Conservation (phyloP, 1,284 basidiomycete species). For the Leccinum proliferum region DNA sequence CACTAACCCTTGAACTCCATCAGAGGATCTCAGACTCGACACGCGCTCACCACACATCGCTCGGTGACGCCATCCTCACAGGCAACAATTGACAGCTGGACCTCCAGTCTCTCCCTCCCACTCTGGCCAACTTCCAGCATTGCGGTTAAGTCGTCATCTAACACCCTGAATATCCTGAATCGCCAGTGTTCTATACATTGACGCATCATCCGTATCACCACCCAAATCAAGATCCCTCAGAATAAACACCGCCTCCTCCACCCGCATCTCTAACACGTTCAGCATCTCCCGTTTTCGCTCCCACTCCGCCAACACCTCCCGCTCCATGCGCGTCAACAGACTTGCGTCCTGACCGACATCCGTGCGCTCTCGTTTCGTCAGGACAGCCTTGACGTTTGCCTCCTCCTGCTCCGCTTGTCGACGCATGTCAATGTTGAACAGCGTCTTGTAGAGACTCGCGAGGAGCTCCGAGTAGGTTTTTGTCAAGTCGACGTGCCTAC, state of each 20-base stretch:
- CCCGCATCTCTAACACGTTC: conserved; percentile 70
- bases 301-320: conserved; percentile 63
- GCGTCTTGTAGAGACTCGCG: conserved; percentile 77
- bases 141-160: conserved; percentile 2
- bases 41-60: no score
- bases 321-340: conserved; percentile 64
- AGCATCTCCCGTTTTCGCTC: conserved; percentile 66
- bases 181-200: background rate
- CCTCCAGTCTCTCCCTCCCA: no score
- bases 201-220: conserved; percentile 21
- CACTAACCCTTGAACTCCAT: no score
- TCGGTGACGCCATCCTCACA: no score
- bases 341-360: conserved; percentile 74
- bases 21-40: no score
- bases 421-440: conserved; percentile 77
- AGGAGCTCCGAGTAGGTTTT: conserved; percentile 81
- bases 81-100: no score
- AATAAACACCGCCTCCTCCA: conserved; percentile 58
- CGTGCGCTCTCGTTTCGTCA: conserved; percentile 75
- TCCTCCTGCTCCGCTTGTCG: conserved; percentile 67
- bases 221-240: conserved; percentile 42
- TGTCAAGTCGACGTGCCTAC: conserved; percentile 76
- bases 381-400: conserved; percentile 57
- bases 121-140: no score
- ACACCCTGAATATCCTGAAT: conserved; percentile 1